Evolutionary conservation across 768 basidiomycete genomes (phyloP).

Genomic region (Pholiota molesta): DNA sequence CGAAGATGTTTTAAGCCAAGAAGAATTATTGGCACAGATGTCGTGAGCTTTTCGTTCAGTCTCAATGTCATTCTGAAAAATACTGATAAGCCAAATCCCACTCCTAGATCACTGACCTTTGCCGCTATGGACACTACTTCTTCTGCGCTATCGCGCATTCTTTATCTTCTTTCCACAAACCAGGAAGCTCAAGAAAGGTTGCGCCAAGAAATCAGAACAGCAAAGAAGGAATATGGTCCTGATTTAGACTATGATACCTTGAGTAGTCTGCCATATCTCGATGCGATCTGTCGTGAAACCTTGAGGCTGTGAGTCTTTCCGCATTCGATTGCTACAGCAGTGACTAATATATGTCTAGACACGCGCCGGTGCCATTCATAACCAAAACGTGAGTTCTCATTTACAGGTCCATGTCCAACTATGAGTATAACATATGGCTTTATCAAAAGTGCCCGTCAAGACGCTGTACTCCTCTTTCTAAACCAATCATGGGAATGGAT

Average conservation of each 20-base stretch:
- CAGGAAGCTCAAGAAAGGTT: conserved; percentile 26
- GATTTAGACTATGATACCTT: conserved; percentile 38
- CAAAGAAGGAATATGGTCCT: conserved; percentile 12
- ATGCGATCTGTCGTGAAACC: conserved; percentile 42
- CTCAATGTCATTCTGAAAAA: no score
- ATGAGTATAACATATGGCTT: background rate
- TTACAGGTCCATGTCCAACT: background rate
- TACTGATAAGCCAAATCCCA: background rate
- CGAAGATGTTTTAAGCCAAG: conserved; percentile 33
- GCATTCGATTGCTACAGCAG: background rate
- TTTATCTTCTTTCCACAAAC: conserved; percentile 21
- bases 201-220: conserved; percentile 25
- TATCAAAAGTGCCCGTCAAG: conserved; percentile 19
- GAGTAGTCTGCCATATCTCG: conserved; percentile 36
- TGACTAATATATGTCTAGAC: conserved; percentile 10
- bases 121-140: conserved; percentile 30
- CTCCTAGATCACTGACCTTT: conserved; percentile 16
- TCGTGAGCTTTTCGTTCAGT: conserved; percentile 21
- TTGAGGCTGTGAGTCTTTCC: conserved; percentile 32
- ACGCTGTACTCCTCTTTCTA: conserved; percentile 25
- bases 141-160: conserved; percentile 20
- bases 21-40: conserved; percentile 43
- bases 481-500: conserved; percentile 24
- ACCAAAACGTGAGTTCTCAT: conserved; percentile 19
- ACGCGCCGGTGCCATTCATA: conserved; percentile 25